Evolutionary conservation across 2,329 filamentous ascomycete species (phyloP).

Genomic region (Cladosporium oxysporum): DNA sequence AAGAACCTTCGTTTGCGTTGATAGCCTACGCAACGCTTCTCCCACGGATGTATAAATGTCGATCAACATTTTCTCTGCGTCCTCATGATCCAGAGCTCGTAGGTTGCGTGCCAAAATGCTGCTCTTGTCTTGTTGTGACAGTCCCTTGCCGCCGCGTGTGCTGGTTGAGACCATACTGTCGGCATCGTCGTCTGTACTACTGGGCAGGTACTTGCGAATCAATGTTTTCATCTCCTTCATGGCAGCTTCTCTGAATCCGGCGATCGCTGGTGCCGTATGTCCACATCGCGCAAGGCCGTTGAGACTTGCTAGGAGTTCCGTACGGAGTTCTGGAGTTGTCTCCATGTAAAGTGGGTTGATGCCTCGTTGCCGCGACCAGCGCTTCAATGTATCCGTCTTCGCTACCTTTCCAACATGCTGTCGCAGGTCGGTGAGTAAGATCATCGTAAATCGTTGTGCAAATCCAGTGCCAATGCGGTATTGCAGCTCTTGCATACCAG

Average conservation of each 20-base stretch:
- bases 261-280: slow-evolving; percentile 78
- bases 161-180: slow-evolving; percentile 85
- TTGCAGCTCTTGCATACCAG: slow-evolving; percentile 74
- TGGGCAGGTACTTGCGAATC: slow-evolving; percentile 82
- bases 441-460: slow-evolving; percentile 75
- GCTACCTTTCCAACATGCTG: slow-evolving; percentile 77
- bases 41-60: slow-evolving; percentile 85
- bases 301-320: slow-evolving; percentile 69
- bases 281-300: slow-evolving; percentile 78
- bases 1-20: slow-evolving; percentile 91
- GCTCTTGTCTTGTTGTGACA: slow-evolving; percentile 85
- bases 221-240: slow-evolving; percentile 83
- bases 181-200: slow-evolving; percentile 90
- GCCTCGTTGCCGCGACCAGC: slow-evolving; percentile 64
- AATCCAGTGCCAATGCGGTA: slow-evolving; percentile 84
- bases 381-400: slow-evolving; percentile 70
- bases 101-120: slow-evolving; percentile 85
- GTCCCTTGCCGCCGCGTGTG: slow-evolving; percentile 68
- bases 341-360: slow-evolving; percentile 75
- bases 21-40: slow-evolving; percentile 80
- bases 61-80: slow-evolving; percentile 79
- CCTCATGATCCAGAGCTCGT: slow-evolving; percentile 76
- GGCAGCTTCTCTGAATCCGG: slow-evolving; percentile 79
- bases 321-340: slow-evolving; percentile 69
- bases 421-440: slow-evolving; percentile 76